phyloP scores from a whole-genome alignment of 331 rosid species.

The Pyracantha coccinea region DNA sequence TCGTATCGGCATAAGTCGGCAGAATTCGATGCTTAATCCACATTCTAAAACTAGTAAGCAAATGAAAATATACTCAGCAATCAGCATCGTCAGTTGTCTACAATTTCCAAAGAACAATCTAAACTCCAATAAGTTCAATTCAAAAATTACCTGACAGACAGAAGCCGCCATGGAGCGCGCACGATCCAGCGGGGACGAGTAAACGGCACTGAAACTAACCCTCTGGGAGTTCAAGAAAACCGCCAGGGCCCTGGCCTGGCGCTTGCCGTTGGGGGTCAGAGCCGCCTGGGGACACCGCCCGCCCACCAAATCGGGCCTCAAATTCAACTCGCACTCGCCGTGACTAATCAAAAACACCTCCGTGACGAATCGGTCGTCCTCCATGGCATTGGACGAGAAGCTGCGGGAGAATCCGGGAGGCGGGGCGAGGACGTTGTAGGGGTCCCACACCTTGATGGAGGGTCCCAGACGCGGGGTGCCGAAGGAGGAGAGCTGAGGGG shows the following conservation, averaged over 20 bases:
- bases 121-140: not conserved
- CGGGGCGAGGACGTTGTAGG: slow-evolving; percentile 80
- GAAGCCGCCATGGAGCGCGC: slow-evolving; percentile 70
- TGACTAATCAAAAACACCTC: slow-evolving; percentile 85
- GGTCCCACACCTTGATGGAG: slow-evolving; percentile 92
- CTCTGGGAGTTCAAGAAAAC: slow-evolving; percentile 89
- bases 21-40: not conserved
- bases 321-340: slow-evolving; percentile 76
- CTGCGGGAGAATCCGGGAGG: slow-evolving; percentile 55
- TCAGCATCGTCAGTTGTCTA: not conserved
- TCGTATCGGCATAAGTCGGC: not conserved
- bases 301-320: slow-evolving; percentile 65
- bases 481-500: slow-evolving; percentile 87
- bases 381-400: slow-evolving; percentile 45
- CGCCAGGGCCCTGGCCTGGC: slow-evolving; percentile 94
- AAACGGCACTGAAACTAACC: slow-evolving; percentile 63
- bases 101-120: not conserved
- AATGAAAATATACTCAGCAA: not conserved
- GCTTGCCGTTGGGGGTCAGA: slow-evolving; percentile 61
- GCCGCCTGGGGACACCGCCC: slow-evolving; percentile 68
- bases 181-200: slow-evolving; percentile 78
- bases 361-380: slow-evolving; percentile 38
- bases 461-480: slow-evolving; percentile 95
- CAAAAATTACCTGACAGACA: slow-evolving; percentile 60
- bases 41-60: not conserved